phyloP scores from a whole-genome alignment of 257 asterid genomes.

The Plantago ovata region DNA sequence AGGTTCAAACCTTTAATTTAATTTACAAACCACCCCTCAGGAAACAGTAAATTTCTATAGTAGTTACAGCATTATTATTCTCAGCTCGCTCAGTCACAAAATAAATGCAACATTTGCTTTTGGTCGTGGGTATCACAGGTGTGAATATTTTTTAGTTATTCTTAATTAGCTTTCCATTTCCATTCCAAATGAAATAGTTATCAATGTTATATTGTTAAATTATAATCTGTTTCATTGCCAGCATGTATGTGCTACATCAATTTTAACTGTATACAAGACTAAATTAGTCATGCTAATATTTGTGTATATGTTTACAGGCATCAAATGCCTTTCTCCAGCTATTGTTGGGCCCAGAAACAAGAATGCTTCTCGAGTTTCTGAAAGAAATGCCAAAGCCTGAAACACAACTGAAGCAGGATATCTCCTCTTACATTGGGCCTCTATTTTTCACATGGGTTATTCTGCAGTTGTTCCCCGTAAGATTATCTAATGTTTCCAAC shows the following conservation, averaged over 20 bases:
- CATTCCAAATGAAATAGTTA: too few species aligned
- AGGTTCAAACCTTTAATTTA: background rate
- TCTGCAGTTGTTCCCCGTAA: slow-evolving; percentile 80
- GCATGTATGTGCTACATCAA: slow-evolving; percentile 4
- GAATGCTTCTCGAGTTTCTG: slow-evolving; percentile 70
- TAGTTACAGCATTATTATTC: too few species aligned
- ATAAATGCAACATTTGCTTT: too few species aligned
- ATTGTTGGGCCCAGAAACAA: slow-evolving; percentile 64
- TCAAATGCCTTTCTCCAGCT: slow-evolving; percentile 84
- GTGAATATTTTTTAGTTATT: too few species aligned
- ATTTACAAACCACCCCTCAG: too few species aligned
- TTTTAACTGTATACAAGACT: background rate
- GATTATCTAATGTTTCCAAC: slow-evolving; percentile 26
- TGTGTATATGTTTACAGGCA: slow-evolving; percentile 48
- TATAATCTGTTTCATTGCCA: background rate
- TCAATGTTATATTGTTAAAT: too few species aligned
- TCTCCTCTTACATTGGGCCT: slow-evolving; percentile 91
- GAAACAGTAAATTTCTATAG: too few species aligned
- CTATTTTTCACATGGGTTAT: slow-evolving; percentile 90
- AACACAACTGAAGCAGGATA: slow-evolving; percentile 71
- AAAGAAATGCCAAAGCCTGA: slow-evolving; percentile 97
- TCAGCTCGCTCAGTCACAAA: too few species aligned
- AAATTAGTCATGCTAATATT: slow-evolving; percentile 23
- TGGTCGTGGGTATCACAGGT: too few species aligned
- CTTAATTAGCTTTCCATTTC: too few species aligned